Conservation (phyloP, 1,284 basidiomycete species). For the Sanghuangporus baumii region DNA sequence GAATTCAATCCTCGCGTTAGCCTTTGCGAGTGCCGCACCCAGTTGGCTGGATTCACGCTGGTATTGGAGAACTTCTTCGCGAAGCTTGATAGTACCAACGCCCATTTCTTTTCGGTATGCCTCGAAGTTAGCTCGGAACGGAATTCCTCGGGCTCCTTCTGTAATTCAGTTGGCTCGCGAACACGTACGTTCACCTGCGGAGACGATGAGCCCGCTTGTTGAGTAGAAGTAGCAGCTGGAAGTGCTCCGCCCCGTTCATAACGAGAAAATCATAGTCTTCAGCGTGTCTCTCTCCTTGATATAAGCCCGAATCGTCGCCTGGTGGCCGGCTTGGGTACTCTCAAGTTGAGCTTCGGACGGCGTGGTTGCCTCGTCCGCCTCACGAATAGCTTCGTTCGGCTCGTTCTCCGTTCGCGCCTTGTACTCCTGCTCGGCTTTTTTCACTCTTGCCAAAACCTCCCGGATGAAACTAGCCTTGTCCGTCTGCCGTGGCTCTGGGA, state of each 20-base stretch:
- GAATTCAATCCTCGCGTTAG: slow-evolving; percentile 74
- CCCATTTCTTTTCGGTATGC: slow-evolving; percentile 76
- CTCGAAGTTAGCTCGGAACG: slow-evolving; percentile 74
- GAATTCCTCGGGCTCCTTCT: slow-evolving; percentile 62
- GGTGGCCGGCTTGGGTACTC: slow-evolving; percentile 60
- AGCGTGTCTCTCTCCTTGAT: slow-evolving; percentile 87
- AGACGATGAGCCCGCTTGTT: background rate
- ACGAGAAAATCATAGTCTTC: slow-evolving; percentile 63
- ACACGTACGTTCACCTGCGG: slow-evolving; percentile 29
- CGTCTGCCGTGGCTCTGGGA: slow-evolving; percentile 80
- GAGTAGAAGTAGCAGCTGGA: background rate
- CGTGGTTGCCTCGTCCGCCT: slow-evolving; percentile 84
- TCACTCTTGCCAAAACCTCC: slow-evolving; percentile 74
- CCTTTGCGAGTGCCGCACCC: slow-evolving; percentile 68
- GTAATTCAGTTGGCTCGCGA: slow-evolving; percentile 29
- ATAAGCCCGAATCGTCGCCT: slow-evolving; percentile 71
- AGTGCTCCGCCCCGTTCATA: slow-evolving; percentile 33
- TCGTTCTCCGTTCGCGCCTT: slow-evolving; percentile 60
- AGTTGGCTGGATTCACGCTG: slow-evolving; percentile 66
- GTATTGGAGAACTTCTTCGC: slow-evolving; percentile 61
- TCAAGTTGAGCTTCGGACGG: slow-evolving; percentile 74
- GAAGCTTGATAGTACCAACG: slow-evolving; percentile 59
- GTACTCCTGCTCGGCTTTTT: slow-evolving; percentile 69
- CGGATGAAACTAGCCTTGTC: slow-evolving; percentile 89
- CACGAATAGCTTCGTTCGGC: slow-evolving; percentile 75